Conservation (phyloP, 2,329 filamentous ascomycete genomes). For the Scorias spongiosa region DNA sequence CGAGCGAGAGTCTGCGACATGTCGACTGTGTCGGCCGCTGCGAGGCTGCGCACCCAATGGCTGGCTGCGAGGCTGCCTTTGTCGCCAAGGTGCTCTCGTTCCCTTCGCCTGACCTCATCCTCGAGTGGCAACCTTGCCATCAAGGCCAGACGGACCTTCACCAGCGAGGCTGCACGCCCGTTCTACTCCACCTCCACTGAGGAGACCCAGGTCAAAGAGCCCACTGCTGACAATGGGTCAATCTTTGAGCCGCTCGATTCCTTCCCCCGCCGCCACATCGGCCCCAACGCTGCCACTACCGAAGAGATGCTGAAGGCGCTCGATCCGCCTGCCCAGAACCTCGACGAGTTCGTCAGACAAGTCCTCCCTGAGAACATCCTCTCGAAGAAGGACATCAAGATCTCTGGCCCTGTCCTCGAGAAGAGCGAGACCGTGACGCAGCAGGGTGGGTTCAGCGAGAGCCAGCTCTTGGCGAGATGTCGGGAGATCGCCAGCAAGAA, state of each 20-base stretch:
- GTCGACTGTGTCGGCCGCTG: constrained; percentile 10
- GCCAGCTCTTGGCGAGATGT: constrained; percentile 39
- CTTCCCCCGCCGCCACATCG: constrained; percentile 76
- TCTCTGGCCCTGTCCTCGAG: constrained; percentile 33
- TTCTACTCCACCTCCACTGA: constrained; percentile 19
- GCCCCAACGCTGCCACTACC: constrained; percentile 54
- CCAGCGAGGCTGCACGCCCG: constrained; percentile 4
- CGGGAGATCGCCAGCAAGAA: constrained; percentile 45
- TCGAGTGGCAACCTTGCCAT: neutral
- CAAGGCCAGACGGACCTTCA: constrained; percentile 1
- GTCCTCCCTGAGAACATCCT: constrained; percentile 72
- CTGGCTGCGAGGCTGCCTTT: constrained; percentile 17
- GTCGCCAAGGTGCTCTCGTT: constrained; percentile 13
- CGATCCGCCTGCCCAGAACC: constrained; percentile 53
- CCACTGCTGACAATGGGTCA: constrained; percentile 14
- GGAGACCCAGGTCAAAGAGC: constrained; percentile 9
- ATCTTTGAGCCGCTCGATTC: constrained; percentile 39
- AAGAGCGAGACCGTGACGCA: constrained; percentile 14
- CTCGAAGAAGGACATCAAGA: constrained; percentile 46
- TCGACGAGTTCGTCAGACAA: constrained; percentile 74
- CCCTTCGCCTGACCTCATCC: constrained; percentile 5
- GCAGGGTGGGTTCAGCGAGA: constrained; percentile 40
- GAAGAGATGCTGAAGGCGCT: constrained; percentile 67
- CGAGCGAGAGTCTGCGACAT: constrained; percentile 1
- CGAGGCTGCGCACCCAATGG: constrained; percentile 20